Evolutionary conservation across 2,329 filamentous ascomycete species (phyloP).

Genomic region (Diaporthe ilicicola): DNA sequence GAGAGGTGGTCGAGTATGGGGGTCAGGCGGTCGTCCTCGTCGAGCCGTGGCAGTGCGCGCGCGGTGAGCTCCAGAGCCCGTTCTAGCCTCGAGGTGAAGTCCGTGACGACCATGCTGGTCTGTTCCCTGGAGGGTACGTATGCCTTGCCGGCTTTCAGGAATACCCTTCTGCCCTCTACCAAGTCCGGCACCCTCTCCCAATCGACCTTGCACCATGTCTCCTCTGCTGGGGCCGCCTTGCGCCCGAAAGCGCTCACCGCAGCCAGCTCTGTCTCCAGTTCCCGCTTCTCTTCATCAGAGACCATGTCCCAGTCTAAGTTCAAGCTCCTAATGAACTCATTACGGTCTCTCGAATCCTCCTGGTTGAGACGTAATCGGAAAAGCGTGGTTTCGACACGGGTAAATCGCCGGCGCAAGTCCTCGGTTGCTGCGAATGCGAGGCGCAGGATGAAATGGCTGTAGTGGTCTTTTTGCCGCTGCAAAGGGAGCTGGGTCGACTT

Average conservation of each 20-base stretch:
- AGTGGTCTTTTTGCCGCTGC: constrained; percentile 94
- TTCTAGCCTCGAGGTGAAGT: constrained; percentile 83
- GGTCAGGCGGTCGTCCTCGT: constrained; percentile 91
- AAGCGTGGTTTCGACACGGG: constrained; percentile 85
- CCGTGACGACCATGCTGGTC: constrained; percentile 85
- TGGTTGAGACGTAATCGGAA: constrained; percentile 83
- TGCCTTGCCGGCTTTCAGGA: constrained; percentile 82
- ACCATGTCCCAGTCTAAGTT: constrained; percentile 88
- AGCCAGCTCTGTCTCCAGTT: constrained; percentile 68
- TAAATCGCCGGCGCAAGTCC: constrained; percentile 86
- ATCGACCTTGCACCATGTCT: constrained; percentile 94
- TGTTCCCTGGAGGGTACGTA: constrained; percentile 91
- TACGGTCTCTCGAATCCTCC: constrained; percentile 78
- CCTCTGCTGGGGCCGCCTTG: constrained; percentile 66
- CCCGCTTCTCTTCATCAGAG: constrained; percentile 77
- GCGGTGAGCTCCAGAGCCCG: constrained; percentile 87
- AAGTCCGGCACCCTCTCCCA: constrained; percentile 94
- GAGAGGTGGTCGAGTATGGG: constrained; percentile 80
- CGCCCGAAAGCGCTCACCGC: constrained; percentile 53
- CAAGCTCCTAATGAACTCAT: constrained; percentile 78
- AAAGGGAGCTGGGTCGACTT: constrained; percentile 64
- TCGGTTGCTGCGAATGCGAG: constrained; percentile 93
- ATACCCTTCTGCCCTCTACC: constrained; percentile 80
- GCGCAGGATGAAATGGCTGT: constrained; percentile 95
- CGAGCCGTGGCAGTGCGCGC: constrained; percentile 88